Evolutionary conservation across 768 basidiomycete genomes (phyloP).

Genomic region (Russula ochroleuca): DNA sequence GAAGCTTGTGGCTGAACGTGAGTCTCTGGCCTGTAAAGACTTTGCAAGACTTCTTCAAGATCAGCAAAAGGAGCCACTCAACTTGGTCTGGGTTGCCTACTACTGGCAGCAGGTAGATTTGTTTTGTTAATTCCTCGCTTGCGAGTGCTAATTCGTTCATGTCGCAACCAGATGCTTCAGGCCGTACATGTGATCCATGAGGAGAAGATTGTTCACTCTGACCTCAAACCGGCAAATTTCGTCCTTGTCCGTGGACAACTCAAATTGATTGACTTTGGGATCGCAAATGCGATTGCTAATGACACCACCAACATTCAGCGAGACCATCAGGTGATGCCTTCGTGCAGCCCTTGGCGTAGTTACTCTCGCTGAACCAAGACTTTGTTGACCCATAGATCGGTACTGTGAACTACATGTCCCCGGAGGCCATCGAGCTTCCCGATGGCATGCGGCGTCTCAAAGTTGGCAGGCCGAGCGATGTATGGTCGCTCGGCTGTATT

Average conservation of each 20-base stretch:
- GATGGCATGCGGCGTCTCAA: constrained; percentile 87
- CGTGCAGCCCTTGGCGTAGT: background rate
- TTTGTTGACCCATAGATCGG: constrained; percentile 60
- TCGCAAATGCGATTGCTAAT: constrained; percentile 97
- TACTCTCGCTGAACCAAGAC: background rate
- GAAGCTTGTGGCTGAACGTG: constrained; percentile 1
- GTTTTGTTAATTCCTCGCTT: background rate
- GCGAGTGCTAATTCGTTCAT: background rate
- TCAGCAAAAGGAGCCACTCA: constrained; percentile 76
- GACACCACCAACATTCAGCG: constrained; percentile 98
- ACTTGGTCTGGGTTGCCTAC: constrained; percentile 92
- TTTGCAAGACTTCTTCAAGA: constrained; percentile 79
- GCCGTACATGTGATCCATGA: constrained; percentile 98
- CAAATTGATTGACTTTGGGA: constrained; percentile 99
- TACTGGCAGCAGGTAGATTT: constrained; percentile 92
- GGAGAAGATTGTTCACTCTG: constrained; percentile 98
- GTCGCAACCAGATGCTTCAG: constrained; percentile 81
- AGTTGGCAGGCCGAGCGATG: constrained; percentile 92
- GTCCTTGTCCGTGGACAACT: constrained; percentile 92
- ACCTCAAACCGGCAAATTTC: constrained; percentile 98
- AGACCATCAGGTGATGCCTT: constrained; percentile 75
- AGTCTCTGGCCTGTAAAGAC: constrained; percentile 41
- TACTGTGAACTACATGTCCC: constrained; percentile 98
- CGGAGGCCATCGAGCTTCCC: constrained; percentile 88
- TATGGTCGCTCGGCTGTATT: constrained; percentile 98